A percentile compares a stretch with the other conserved stretches of the same genome.
phyloP scores from a whole-genome alignment of 257 asterid species.

The Plantago ovata region DNA sequence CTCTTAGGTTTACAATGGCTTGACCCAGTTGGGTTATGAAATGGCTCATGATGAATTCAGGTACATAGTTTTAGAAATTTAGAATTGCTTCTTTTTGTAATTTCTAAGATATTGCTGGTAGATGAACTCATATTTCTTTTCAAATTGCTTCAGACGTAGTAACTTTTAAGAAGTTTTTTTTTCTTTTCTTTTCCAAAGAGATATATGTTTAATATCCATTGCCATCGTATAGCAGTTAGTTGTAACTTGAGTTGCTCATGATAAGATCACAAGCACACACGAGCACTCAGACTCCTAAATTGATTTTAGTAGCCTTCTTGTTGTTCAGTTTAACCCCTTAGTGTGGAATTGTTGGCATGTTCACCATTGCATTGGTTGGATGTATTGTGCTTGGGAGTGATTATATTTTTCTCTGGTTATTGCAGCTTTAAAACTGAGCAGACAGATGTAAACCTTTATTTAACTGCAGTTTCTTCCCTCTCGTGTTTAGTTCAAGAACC shows the following conservation, averaged over 20 bases:
- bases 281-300: background rate
- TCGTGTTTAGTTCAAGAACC: conserved; percentile 74
- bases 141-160: background rate
- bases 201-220: background rate
- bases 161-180: background rate
- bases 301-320: background rate
- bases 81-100: background rate
- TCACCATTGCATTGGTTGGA: conserved; percentile 11
- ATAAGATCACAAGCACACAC: background rate
- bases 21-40: conserved; percentile 92
- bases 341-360: background rate
- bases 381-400: conserved; percentile 16
- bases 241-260: background rate
- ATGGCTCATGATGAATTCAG: conserved; percentile 70
- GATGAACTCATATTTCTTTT: no score
- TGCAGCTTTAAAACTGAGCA: conserved; percentile 82
- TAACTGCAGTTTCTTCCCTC: conserved; percentile 73
- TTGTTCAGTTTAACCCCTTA: conserved; percentile 2
- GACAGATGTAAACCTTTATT: conserved; percentile 66
- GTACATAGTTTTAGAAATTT: conserved; percentile 29
- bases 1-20: conserved; percentile 80
- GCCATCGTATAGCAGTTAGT: background rate
- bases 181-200: background rate
- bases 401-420: conserved; percentile 27
- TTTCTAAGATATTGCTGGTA: background rate